Base-by-base conservation (phyloP, 2,329 filamentous ascomycete genomes). In the Blastomyces silverae region DNA sequence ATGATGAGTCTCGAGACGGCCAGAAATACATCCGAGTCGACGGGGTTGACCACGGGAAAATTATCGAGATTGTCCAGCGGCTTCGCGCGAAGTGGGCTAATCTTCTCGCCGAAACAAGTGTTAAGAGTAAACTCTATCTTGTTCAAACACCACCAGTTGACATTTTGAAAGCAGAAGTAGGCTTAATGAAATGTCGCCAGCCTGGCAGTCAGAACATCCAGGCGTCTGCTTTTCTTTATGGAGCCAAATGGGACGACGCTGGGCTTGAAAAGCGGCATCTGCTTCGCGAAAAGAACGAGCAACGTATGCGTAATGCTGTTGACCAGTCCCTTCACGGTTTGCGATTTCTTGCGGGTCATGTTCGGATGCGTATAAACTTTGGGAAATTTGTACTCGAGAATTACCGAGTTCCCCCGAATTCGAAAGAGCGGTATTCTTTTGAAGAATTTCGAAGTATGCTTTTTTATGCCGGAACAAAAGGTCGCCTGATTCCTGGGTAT, bases 371-470 rank as follows among this genome's bases (percentile, higher is more conserved):
- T 50, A 72, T 78, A 2, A 77, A 77, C 31, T 74, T 81, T 59
- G 79, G 79, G 4, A 71, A 73, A 3, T 77, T 80, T 63, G 71
- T 77, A 3, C 71, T 80, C 31, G 71, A 75, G 11, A 68, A 73
- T 15, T 80, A 76, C 62, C 72, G 73, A 17, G 62, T 66, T 22
- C 73, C 76, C 0, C 61, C 68, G 1, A 67, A 73, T 42, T 68
- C 66, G 13, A 70, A 69, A 44, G 31, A 65, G 5, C 69, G 66
- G 39, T 77, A 78, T 66, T 65, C 66, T 2, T 73, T 77, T 64
- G 73, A 75, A 52, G 77, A 80, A 53, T 80, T 81, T 63, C 69
- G 72, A 50, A 71, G 73, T 28, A 79, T 79, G 77, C 63, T 80
- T 48, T 66, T 73, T 28, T 69, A 76, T 62, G 71, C 75, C 22